Evolutionary conservation across 352 stramenopile species (phyloP).

Genomic region (Halophytophthora batemanensis): DNA sequence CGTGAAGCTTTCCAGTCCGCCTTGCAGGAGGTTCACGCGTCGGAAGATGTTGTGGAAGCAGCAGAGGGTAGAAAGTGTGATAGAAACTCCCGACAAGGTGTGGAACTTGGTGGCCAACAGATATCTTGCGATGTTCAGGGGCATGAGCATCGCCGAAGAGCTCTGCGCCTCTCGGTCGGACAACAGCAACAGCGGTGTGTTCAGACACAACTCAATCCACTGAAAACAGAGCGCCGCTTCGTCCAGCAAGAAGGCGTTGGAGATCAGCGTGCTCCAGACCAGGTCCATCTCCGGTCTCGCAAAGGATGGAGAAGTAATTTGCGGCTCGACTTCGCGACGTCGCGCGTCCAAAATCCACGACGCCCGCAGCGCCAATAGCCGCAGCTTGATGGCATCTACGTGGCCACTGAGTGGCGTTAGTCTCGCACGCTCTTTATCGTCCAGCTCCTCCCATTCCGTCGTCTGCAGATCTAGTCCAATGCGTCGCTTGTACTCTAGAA

Average conservation of each 20-base stretch:
- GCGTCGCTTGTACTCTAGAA: conserved; percentile 23
- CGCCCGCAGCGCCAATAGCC: conserved; percentile 53
- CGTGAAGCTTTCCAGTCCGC: conserved; percentile 33
- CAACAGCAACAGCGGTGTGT: conserved; percentile 14
- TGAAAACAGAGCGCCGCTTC: conserved; percentile 68
- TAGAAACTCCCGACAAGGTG: conserved; percentile 23
- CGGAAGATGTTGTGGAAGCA: conserved; percentile 76
- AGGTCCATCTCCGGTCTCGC: conserved; percentile 22
- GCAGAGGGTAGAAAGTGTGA: conserved; percentile 45
- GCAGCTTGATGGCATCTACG: conserved; percentile 37
- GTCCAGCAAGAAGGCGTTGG: conserved; percentile 27
- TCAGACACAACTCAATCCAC: conserved; percentile 70
- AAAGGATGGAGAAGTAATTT: conserved; percentile 2
- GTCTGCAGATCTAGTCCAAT: conserved; percentile 5
- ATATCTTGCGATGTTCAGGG: conserved; percentile 22
- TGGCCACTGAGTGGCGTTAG: conserved; percentile 18
- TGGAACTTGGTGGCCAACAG: conserved; percentile 46
- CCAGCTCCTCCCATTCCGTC: conserved; percentile 6
- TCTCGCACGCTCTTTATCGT: conserved; percentile 6
- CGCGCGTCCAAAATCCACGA: conserved; percentile 44
- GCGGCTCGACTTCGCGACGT: not conserved
- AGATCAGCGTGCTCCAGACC: conserved; percentile 50
- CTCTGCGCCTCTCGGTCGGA: not conserved
- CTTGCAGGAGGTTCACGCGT: conserved; percentile 42
- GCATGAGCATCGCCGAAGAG: conserved; percentile 16